A percentile compares a stretch with the other conserved stretches of the same genome.
Conservation (phyloP, 768 basidiomycete species). For the Macrolepiota dolichaula region DNA sequence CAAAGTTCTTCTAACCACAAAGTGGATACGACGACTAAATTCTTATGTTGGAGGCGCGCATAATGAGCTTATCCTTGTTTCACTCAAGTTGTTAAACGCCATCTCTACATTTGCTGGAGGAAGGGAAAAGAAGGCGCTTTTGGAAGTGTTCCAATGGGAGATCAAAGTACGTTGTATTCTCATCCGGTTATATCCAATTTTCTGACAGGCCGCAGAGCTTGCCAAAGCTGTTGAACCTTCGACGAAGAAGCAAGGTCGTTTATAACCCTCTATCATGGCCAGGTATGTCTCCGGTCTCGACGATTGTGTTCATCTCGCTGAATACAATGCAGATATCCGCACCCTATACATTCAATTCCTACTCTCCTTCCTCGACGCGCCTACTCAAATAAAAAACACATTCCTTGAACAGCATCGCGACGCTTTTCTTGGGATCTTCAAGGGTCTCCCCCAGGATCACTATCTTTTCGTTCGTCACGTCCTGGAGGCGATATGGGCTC, state of each 20-base stretch:
- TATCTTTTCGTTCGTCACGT: slow-evolving; percentile 58
- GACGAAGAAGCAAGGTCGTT: slow-evolving; percentile 51
- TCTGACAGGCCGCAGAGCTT: slow-evolving; percentile 42
- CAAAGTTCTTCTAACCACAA: slow-evolving; percentile 52
- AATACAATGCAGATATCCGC: slow-evolving; percentile 61
- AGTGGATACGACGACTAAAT: slow-evolving; percentile 55
- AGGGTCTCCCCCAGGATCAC: slow-evolving; percentile 64
- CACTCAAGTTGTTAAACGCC: slow-evolving; percentile 59
- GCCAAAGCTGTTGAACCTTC: slow-evolving; percentile 66
- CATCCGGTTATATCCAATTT: slow-evolving; percentile 3
- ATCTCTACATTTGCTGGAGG: slow-evolving; percentile 67
- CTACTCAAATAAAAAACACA: slow-evolving; percentile 51
- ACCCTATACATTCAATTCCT: slow-evolving; percentile 72
- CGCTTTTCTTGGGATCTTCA: slow-evolving; percentile 65
- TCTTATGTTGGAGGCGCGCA: slow-evolving; percentile 59
- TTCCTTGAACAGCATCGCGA: slow-evolving; percentile 75
- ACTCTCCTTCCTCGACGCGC: slow-evolving; percentile 62
- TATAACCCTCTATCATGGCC: slow-evolving; percentile 48
- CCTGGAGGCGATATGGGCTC: slow-evolving; percentile 73
- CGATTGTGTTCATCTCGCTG: background rate
- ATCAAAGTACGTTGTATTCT: slow-evolving; percentile 47
- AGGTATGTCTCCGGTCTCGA: slow-evolving; percentile 35
- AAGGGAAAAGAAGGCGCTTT: slow-evolving; percentile 54
- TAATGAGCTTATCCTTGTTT: slow-evolving; percentile 62
- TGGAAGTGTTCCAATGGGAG: slow-evolving; percentile 79